These are phyloP conservation scores for Prunus yedoensis DNA, from an alignment of 331 rosid genomes.

Conservation along the genomic window DNA sequence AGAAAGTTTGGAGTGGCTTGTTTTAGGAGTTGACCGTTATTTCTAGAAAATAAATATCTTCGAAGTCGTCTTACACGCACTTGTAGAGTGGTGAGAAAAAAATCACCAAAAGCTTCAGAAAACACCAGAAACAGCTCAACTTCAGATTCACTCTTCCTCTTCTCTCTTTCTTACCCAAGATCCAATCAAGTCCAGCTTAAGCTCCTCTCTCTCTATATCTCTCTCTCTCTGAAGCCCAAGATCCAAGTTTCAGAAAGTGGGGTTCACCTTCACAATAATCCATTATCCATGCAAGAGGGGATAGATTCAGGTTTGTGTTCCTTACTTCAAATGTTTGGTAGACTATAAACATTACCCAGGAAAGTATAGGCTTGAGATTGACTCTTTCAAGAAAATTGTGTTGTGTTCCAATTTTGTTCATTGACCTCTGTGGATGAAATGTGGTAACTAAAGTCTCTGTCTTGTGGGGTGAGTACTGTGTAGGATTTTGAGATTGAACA, in stretches of 20 bases:
- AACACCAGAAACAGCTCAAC: conserved; percentile 18
- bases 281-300: conserved; percentile 14
- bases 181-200: conserved; percentile 11
- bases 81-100: background rate
- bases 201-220: background rate
- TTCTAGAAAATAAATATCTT: background rate
- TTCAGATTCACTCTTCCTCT: conserved; percentile 17
- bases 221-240: background rate
- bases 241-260: conserved; percentile 11
- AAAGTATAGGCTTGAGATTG: conserved; percentile 12
- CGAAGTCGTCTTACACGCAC: background rate
- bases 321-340: conserved; percentile 9
- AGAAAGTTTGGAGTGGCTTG: background rate
- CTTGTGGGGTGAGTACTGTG: conserved; percentile 11
- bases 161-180: conserved; percentile 8
- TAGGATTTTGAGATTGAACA: conserved; percentile 18
- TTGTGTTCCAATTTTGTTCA: conserved; percentile 7
- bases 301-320: conserved; percentile 52
- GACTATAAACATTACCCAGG: background rate
- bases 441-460: background rate
- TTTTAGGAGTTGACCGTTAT: background rate
- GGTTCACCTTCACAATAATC: conserved; percentile 21
- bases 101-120: conserved; percentile 6
- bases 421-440: conserved; percentile 26
- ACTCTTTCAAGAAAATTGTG: background rate